A percentile compares a stretch with the other conserved stretches of the same genome.
These are phyloP conservation scores for Schoenoplectus tabernaemontani DNA, from an alignment of 202 grass and related monocot species.

Conservation along the genomic window DNA sequence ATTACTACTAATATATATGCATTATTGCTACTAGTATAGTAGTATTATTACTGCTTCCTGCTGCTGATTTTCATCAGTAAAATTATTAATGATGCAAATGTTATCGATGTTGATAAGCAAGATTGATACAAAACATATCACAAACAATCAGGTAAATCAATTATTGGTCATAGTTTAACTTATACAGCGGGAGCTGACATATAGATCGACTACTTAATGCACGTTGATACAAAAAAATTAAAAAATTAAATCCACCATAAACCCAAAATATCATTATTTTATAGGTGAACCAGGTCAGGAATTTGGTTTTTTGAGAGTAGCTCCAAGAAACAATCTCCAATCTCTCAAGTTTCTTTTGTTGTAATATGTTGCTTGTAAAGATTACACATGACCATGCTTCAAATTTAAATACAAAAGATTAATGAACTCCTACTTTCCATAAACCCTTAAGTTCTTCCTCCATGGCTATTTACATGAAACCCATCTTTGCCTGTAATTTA, in stretches of 20 bases:
- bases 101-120: not conserved
- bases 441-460: too few relatives aligned
- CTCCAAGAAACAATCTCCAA: too few relatives aligned
- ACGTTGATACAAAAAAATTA: too few relatives aligned
- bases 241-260: not conserved
- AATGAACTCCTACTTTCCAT: too few relatives aligned
- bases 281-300: not conserved
- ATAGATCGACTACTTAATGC: not conserved
- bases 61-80: not conserved
- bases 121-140: not conserved
- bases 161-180: not conserved
- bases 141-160: not conserved
- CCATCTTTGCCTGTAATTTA: too few relatives aligned
- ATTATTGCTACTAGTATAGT: not conserved
- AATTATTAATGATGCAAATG: not conserved
- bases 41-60: not conserved
- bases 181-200: not conserved
- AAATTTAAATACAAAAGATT: too few relatives aligned
- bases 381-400: too few relatives aligned
- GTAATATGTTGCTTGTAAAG: too few relatives aligned
- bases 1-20: too few relatives aligned
- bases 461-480: too few relatives aligned
- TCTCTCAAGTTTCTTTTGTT: too few relatives aligned
- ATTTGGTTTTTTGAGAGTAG: too few relatives aligned
- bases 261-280: not conserved